Conservation (phyloP, 2,329 filamentous ascomycete genomes). For the Apiospora pterosperma region DNA sequence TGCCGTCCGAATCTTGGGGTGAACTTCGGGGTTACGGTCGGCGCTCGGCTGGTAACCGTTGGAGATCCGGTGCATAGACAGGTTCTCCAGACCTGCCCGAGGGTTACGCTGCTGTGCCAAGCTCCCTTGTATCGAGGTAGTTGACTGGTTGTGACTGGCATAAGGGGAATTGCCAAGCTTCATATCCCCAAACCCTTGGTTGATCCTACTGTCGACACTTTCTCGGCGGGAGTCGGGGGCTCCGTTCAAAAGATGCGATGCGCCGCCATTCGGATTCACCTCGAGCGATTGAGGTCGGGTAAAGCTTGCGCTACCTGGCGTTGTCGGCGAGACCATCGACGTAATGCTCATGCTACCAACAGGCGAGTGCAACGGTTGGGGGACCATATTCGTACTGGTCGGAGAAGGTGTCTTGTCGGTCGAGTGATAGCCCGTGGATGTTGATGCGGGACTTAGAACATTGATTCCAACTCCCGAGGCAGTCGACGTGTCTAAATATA, state of each 20-base stretch:
- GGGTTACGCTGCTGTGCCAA: conserved; percentile 65
- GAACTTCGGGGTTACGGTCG: conserved; percentile 51
- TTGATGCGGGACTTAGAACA: conserved; percentile 31
- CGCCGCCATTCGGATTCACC: conserved; percentile 31
- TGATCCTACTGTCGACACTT: conserved; percentile 77
- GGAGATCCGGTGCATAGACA: conserved; percentile 57
- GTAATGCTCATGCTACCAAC: conserved; percentile 63
- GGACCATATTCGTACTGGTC: conserved; percentile 47
- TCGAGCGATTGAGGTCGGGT: conserved; percentile 41
- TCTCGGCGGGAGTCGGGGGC: conserved; percentile 61
- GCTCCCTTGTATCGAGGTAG: conserved; percentile 69
- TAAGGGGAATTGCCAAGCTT: conserved; percentile 69
- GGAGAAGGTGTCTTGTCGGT: conserved; percentile 63
- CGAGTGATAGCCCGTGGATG: conserved; percentile 46
- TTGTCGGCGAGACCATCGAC: conserved; percentile 61
- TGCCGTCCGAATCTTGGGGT: conserved; percentile 58
- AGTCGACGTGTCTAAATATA: conserved; percentile 39
- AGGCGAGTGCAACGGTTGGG: conserved; percentile 53
- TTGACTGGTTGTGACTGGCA: conserved; percentile 72
- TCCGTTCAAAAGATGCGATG: conserved; percentile 32
- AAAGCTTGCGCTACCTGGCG: conserved; percentile 42
- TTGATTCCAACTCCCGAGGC: conserved; percentile 40
- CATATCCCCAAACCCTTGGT: conserved; percentile 67
- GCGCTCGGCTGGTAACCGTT: conserved; percentile 62
- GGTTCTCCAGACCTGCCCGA: conserved; percentile 46